Conservation (phyloP, 805 yeast species). For the Cyberlindnera americana region DNA sequence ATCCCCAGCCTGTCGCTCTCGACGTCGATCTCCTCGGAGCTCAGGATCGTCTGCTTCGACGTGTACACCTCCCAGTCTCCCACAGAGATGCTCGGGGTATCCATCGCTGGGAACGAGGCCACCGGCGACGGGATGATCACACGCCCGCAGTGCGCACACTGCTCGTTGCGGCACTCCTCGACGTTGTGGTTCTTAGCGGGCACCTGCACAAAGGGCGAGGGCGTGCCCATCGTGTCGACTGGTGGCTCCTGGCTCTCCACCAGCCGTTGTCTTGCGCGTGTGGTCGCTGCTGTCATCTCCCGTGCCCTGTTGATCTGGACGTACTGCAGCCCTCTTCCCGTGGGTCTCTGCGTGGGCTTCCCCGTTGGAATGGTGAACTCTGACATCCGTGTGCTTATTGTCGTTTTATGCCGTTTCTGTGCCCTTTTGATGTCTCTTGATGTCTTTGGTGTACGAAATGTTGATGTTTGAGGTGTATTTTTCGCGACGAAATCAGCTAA, state of each 20-base stretch:
- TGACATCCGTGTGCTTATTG: no score
- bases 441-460: no score
- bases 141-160: conserved; percentile 62
- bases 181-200: conserved; percentile 41
- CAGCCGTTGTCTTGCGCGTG: conserved; percentile 32
- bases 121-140: conserved; percentile 78
- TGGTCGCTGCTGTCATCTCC: conserved; percentile 48
- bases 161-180: conserved; percentile 36
- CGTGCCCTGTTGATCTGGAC: conserved; percentile 59
- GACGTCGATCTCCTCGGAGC: conserved; percentile 66
- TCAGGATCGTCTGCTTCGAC: conserved; percentile 71
- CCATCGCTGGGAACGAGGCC: conserved; percentile 58
- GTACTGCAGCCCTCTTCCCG: conserved; percentile 43
- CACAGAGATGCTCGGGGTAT: conserved; percentile 65
- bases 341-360: conserved; percentile 12
- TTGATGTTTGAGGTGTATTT: no score
- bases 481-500: no score
- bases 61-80: conserved; percentile 77
- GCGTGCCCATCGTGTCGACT: conserved; percentile 10
- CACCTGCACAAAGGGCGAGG: conserved; percentile 27
- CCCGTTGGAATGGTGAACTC: conserved; percentile 15
- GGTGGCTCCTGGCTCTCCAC: background rate
- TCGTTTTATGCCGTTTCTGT: no score
- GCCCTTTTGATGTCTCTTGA: no score
- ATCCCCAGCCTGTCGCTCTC: conserved; percentile 58